A percentile compares a stretch with the other conserved stretches of the same genome.
Conservation (phyloP, 2,329 filamentous ascomycete genomes). For the Myriosclerotinia scirpicola region DNA sequence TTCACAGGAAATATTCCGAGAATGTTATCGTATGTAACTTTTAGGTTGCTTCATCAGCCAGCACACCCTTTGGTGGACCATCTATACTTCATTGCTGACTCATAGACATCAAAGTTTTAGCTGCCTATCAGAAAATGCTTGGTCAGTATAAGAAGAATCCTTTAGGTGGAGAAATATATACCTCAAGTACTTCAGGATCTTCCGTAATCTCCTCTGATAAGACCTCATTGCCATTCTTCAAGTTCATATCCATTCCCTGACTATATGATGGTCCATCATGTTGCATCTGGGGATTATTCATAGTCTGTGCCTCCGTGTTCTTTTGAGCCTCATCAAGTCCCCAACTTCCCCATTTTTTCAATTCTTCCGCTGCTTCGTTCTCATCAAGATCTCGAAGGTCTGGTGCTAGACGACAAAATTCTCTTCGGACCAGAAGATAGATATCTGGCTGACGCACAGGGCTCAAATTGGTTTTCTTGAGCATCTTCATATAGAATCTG, state of each 20-base stretch:
- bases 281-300: rapidly evolving
- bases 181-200: background rate
- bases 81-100: background rate
- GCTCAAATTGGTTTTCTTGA: background rate
- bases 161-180: background rate
- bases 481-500: background rate
- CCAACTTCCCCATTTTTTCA: background rate
- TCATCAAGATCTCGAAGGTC: background rate
- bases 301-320: rapidly evolving
- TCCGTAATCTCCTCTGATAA: too few species aligned
- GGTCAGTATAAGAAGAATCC: background rate
- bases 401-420: background rate
- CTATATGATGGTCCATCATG: rapidly evolving
- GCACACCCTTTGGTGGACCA: too few species aligned
- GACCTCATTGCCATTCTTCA: background rate
- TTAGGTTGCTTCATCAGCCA: too few species aligned
- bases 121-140: background rate
- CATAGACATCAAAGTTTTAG: background rate
- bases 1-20: too few species aligned
- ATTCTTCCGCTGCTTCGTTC: background rate
- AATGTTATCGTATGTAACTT: too few species aligned
- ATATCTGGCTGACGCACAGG: background rate
- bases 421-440: background rate
- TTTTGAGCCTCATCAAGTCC: rapidly evolving
- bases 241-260: background rate